Evolutionary conservation across 768 basidiomycete genomes (phyloP), one percentile per base, ranked within the genome.

Genomic region (Hemileccinum rubropunctum): DNA sequence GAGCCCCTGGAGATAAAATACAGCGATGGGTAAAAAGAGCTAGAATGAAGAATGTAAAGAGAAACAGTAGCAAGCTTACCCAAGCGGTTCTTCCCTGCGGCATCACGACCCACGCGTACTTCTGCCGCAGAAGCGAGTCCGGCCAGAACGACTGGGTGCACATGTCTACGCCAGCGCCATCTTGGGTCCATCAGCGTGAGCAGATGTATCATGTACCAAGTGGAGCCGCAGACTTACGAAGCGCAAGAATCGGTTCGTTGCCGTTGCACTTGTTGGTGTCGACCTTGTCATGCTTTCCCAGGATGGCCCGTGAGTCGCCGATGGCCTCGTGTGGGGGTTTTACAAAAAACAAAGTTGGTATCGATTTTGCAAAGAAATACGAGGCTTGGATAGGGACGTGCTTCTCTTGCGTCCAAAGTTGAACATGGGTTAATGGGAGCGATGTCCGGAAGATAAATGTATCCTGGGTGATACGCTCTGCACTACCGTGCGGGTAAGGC

Each of bases 81-180:
- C 93, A 95, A 23, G 86, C 78, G 2, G 88, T 93, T 45, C 84
- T 73, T 0, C 94, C 93, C n/a, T 82, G 78, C 0, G 93, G 88
- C n/a, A 86, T 69, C 17, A 95, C 70, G 10, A 87, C 70, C 94
- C 94, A 97, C 48, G 80, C 84, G 7, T 70, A 68, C 21, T 71
- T 58, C 48, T 83, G 82, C 6, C 73, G 71, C 1, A 83, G 79
- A 12, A 94, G 66, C 1, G 86, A 76, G 14, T 82, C 75, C 0
- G 71, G 62, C 88, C 88, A 93, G 51, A 85, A 82, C 0, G 74
- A 56, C 23, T 71, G 62, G 6, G 58, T 52, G 34, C 82, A 51
- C 8, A 90, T 76, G 52, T 93, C 85, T 5, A 90, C 89, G 2
- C 93, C 93, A 1, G 94, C 92, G 3, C 94, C 94, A 65, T 95